Base-by-base conservation (phyloP, 2,329 filamentous ascomycete species). In the Chalara sp. region DNA sequence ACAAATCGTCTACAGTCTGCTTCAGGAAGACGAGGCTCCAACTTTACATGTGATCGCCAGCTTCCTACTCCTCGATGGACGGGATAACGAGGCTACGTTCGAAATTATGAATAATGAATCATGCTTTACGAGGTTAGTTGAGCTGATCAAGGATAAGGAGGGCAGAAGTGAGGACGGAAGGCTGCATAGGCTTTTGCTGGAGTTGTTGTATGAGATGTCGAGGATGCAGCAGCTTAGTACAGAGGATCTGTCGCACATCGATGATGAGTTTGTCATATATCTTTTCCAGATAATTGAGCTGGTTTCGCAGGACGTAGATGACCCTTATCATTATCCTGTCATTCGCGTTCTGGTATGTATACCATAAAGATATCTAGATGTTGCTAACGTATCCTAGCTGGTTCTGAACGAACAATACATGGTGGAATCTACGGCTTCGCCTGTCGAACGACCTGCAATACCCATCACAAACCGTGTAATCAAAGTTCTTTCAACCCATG, bases 321-420 rank as follows among this genome's bases (percentile, higher is more conserved):
- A 97, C 67, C 92, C 92, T 1, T 99, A 96, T 67, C 92, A 97
- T 67, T 97, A 96, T 66, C 87, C 89, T 5, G 86, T 96, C 44
- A 96, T 99, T 63, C 82, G 91, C 57, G 91, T 97, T 46, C 68
- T 99, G 70, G 90, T 95, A 70, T 67, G 84, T 73, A 44, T 29
- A 42, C 11, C 21, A 21, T 21, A 21, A 21, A 21, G 21, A 21
- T 21, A 21, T 21, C 21, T 21, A 21, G 21, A 21, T 3, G 21
- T 21, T 21, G 53, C 58, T 63, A 48, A 63, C 53, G 51, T 51
- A 51, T 52, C n/a, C 47, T 58, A 95, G 89, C 80, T 99, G 61
- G 91, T 97, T 31, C 72, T 99, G 57, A 99, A 99, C 69, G 93
- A 99, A 68, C 93, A 99, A 69, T 99, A 96, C 69, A 95, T 99